phyloP scores from a whole-genome alignment of 2,329 filamentous ascomycete genomes.

The Colletotrichum magnum region DNA sequence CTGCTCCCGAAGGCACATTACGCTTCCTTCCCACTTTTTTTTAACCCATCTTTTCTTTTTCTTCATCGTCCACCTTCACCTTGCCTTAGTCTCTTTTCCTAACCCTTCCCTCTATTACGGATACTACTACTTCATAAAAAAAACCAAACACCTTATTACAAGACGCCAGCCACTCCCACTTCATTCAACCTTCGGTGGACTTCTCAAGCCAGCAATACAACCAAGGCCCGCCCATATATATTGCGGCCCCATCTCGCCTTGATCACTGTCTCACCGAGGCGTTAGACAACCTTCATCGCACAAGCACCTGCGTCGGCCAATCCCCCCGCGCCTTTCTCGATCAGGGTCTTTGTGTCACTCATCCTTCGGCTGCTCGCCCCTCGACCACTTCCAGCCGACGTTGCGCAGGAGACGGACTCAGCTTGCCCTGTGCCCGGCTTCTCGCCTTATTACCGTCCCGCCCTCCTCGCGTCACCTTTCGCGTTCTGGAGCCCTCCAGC shows the following conservation, averaged over 20 bases:
- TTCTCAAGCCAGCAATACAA: background rate
- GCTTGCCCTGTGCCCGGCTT: constrained; percentile 8
- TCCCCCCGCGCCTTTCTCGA: constrained; percentile 13
- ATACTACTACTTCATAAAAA: background rate
- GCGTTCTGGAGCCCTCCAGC: constrained; percentile 24
- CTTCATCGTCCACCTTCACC: constrained; percentile 16
- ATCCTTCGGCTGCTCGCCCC: constrained; percentile 24
- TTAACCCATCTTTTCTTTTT: constrained; percentile 1
- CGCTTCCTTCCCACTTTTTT: constrained; percentile 17
- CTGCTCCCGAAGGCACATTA: constrained; percentile 9
- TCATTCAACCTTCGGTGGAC: background rate
- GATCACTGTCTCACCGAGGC: constrained; percentile 22
- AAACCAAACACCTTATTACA: background rate
- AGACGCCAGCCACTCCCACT: background rate
- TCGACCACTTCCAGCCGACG: constrained; percentile 27
- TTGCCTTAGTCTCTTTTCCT: constrained; percentile 22
- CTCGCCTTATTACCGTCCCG: constrained; percentile 20
- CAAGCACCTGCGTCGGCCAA: constrained; percentile 19
- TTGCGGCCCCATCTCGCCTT: constrained; percentile 26
- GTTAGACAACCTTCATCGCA: constrained; percentile 33
- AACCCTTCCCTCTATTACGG: constrained; percentile 6
- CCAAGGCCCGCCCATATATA: constrained; percentile 29
- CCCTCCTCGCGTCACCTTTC: constrained; percentile 16
- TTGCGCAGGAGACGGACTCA: constrained; percentile 20
- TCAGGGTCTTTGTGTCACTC: constrained; percentile 27